These are phyloP conservation scores for Murraya koenigii DNA, from an alignment of 345 rosid species.

Conservation along the genomic window DNA sequence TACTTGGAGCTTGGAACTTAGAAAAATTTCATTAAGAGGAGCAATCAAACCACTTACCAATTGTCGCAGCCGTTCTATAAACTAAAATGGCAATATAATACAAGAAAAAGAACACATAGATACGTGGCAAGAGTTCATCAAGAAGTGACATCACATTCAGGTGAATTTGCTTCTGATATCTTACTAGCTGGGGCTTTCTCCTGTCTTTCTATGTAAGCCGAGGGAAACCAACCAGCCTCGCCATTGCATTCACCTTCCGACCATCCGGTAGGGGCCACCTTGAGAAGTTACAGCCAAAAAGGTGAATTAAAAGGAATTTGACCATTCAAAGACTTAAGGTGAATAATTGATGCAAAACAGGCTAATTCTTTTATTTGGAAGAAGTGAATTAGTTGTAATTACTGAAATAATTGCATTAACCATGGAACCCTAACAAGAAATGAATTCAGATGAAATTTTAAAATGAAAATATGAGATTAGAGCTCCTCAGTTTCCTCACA, in stretches of 20 bases:
- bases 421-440: background rate
- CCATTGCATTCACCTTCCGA: slow-evolving; percentile 91
- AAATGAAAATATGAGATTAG: background rate
- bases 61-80: background rate
- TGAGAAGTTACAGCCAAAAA: slow-evolving; percentile 1
- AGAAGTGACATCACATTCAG: background rate
- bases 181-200: slow-evolving; percentile 62
- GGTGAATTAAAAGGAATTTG: background rate
- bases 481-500: background rate
- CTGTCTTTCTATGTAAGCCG: slow-evolving; percentile 68
- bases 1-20: too few species aligned
- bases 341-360: background rate
- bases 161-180: slow-evolving; percentile 36
- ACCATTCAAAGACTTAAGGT: background rate
- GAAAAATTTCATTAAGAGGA: too few species aligned
- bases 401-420: background rate
- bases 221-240: slow-evolving; percentile 88
- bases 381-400: background rate
- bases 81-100: background rate
- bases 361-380: background rate
- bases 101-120: slow-evolving; percentile 1
- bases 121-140: background rate
- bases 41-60: background rate
- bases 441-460: background rate
- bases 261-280: slow-evolving; percentile 94